Base-by-base conservation (phyloP, 129 eudicot species). In the Helianthus annuus region DNA sequence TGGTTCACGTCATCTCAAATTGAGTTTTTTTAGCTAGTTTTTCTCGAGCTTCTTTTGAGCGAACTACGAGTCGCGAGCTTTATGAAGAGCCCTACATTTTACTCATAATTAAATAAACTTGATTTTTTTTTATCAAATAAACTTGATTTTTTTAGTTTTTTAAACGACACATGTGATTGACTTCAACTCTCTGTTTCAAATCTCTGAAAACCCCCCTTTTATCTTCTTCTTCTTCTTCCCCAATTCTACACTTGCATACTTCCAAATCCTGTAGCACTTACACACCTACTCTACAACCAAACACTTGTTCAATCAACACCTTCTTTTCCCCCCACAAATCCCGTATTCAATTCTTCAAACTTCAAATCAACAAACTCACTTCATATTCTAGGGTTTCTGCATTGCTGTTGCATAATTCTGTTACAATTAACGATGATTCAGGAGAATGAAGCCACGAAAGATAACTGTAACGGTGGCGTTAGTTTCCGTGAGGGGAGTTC, bases 401-500 rank as follows among this genome's bases (percentile, higher is more conserved):
- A 32, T 52, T 52, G 27, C 14, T 57, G 14, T 17, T 16, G 19
- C 44, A 8, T 22, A 45, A 55, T 44, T 57, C 45, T 11, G 68
- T 13, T 17, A 59, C 3, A 48, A 58, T 63, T 48, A 9, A 60
- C 22, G 56, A 77, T 69, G 81, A 27, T 38, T 19, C 22, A 19
- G 22, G 22, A 19, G 22, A 19, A 19, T 22, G 76, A 69, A 39
- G 70, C 70, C 10, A 39, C 56, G 39, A 77, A 60, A 54, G n/a
- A 32, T 19, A 32, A 17, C 48, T 49, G 32, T 19, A 36, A 44
- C 14, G 10, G 22, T 14, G 46, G 24, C 39, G 36, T 22, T 71
- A 58, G 76, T 58, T 44, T 71, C 51, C 29, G 53, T 11, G 69
- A 76, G 8, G 76, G 66, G 16, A 70, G 56, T 49, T 70, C 72